Evolutionary conservation across 192 early-diverging fungal species (phyloP).

Genomic region (Lobulomyces angularis): DNA sequence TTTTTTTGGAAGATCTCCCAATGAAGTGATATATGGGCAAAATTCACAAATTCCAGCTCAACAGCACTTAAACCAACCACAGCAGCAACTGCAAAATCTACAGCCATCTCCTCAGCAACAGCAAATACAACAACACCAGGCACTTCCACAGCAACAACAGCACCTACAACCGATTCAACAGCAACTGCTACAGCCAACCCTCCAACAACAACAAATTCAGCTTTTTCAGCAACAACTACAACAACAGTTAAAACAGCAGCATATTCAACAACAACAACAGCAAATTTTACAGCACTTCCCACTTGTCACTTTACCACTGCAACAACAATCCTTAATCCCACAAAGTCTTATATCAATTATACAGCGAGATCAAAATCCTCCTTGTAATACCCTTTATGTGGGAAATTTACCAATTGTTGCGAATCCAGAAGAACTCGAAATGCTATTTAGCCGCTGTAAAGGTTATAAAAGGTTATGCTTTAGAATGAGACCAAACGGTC

Average conservation of each 20-base stretch:
- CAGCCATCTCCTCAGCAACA: too few relatives aligned
- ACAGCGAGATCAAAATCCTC: slow-evolving; percentile 99
- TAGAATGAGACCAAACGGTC: slow-evolving; percentile 77
- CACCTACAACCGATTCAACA: slow-evolving; percentile 11
- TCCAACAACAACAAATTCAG: not conserved
- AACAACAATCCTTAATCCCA: too few relatives aligned
- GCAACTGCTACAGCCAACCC: slow-evolving; percentile 9
- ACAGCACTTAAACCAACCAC: too few relatives aligned
- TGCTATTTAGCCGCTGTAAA: slow-evolving; percentile 62
- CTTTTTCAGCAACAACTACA: not conserved
- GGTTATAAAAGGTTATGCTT: slow-evolving; percentile 89
- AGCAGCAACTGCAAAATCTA: too few relatives aligned
- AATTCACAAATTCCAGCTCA: too few relatives aligned
- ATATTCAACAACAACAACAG: slow-evolving; percentile 1
- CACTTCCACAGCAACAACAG: too few relatives aligned
- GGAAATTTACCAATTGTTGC: slow-evolving; percentile 87
- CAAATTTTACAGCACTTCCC: slow-evolving; percentile 1
- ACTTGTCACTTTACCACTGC: too few relatives aligned
- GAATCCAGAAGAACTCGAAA: slow-evolving; percentile 77
- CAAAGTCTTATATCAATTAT: too few relatives aligned
- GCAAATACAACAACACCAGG: too few relatives aligned
- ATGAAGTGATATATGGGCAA: too few relatives aligned
- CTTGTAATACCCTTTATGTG: slow-evolving; percentile 96
- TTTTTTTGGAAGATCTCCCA: too few relatives aligned
- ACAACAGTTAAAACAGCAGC: too few relatives aligned